Evolutionary conservation across 345 rosid species (phyloP), one percentile per base, ranked within the genome.

Genomic region (Mercurialis annua): DNA sequence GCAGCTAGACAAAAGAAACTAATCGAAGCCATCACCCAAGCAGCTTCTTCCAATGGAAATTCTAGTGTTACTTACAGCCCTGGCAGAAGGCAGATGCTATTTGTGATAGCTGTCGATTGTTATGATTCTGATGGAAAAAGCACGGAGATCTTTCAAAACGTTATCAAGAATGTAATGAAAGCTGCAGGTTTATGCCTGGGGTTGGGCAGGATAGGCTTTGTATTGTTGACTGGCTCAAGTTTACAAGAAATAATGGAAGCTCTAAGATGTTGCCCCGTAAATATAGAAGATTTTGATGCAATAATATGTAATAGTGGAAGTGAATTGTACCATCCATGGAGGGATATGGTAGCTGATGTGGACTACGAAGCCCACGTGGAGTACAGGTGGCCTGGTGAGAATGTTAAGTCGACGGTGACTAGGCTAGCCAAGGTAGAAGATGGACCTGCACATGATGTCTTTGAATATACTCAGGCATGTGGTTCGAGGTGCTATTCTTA

Each of bases 381-480:
- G 66, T 85, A 92, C 81, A 87, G 91, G 81, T 92, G 96, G 96
- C 93, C 96, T 10, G 89, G 93, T 74, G 98, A 92, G 73, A 82
- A 82, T 66, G 77, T 90, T 59, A 79, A 75, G 65, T 82, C 90
- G 3, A 77, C 73, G 55, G 80, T 76, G 33, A 59, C 67, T 65
- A 74, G 86, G 78, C 82, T 91, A 64, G 87, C 84, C 46, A 74
- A 74, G 70, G 47, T 63, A 11, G 93, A 88, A 71, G 82, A 83
- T 72, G 83, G 67, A 31, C 65, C 68, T 15, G 86, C 85, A 66
- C 85, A 83, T 65, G 85, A 78, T 65, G 70, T 87, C 59, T 50
- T 38, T 21, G 90, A 86, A 77, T 59, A 68, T 68, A 54, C 34
- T 21, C 77, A 68, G 18, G 84, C 86, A 57, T 75, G 86, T 70